Conservation (phyloP, 1,284 basidiomycete genomes). For the Malassezia sp. region DNA sequence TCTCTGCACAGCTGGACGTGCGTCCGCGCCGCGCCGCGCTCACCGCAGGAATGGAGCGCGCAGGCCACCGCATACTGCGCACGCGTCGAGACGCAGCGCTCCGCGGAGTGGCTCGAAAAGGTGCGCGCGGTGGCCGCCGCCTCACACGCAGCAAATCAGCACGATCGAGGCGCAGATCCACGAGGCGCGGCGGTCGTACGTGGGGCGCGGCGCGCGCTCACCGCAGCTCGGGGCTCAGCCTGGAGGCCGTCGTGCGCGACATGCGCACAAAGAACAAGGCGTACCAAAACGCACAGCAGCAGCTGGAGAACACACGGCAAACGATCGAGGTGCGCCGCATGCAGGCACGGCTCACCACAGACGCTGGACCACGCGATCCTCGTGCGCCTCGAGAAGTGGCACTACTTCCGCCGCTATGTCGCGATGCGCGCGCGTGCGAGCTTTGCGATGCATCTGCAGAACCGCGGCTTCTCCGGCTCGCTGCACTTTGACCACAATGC, state of each 20-base stretch:
- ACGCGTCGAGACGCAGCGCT: slow-evolving; percentile 54
- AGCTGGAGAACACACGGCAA: slow-evolving; percentile 57
- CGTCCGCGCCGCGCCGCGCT: slow-evolving; percentile 2
- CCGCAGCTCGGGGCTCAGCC: not conserved
- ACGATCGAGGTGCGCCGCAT: too few relatives aligned
- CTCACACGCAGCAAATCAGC: slow-evolving; percentile 6
- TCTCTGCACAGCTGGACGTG: slow-evolving; percentile 38
- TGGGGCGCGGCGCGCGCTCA: slow-evolving; percentile 2
- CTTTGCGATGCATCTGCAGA: slow-evolving; percentile 69
- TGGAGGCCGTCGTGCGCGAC: slow-evolving; percentile 12
- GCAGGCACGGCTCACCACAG: too few relatives aligned
- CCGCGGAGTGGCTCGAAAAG: slow-evolving; percentile 52
- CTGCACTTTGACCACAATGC: slow-evolving; percentile 64
- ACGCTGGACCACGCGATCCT: slow-evolving; percentile 53
- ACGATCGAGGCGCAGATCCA: slow-evolving; percentile 14
- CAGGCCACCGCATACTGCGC: slow-evolving; percentile 59
- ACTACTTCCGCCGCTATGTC: slow-evolving; percentile 72
- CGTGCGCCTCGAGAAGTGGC: slow-evolving; percentile 64
- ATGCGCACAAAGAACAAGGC: slow-evolving; percentile 54
- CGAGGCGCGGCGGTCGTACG: too few relatives aligned
- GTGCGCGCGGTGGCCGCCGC: not conserved
- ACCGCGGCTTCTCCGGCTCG: slow-evolving; percentile 56
- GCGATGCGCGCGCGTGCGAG: slow-evolving; percentile 69
- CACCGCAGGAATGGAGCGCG: slow-evolving; percentile 20
- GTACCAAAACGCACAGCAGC: slow-evolving; percentile 58